These are phyloP conservation scores for Penicillium sumatraense DNA, from an alignment of 2,329 filamentous ascomycete genomes.

Conservation along the genomic window DNA sequence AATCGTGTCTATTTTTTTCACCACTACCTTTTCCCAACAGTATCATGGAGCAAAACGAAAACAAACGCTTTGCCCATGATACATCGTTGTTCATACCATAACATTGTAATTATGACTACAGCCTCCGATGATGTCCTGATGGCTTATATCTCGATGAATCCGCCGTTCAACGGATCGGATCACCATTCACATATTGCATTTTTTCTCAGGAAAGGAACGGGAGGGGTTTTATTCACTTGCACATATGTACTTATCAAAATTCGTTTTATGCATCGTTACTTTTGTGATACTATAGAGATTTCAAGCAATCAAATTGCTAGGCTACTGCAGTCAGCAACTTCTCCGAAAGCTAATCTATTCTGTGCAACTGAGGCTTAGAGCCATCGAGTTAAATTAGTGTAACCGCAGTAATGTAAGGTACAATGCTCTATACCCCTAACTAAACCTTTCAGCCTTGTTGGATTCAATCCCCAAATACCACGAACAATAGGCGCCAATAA, in stretches of 20 bases:
- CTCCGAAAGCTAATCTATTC: too few relatives aligned
- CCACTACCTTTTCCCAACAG: not conserved
- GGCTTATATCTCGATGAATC: not conserved
- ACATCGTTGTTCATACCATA: slow-evolving; percentile 15
- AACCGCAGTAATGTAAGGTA: too few relatives aligned
- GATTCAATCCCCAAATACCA: too few relatives aligned
- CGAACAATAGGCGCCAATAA: too few relatives aligned
- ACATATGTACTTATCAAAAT: slow-evolving; percentile 17
- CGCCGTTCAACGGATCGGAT: not conserved
- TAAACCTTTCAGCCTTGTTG: too few relatives aligned
- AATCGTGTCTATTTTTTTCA: not conserved
- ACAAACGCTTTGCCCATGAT: not conserved
- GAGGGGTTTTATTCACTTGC: slow-evolving; percentile 1
- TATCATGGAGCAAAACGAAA: not conserved
- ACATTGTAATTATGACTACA: slow-evolving; percentile 22
- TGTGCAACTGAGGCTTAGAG: too few relatives aligned
- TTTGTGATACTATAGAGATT: not conserved
- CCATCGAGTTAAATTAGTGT: too few relatives aligned
- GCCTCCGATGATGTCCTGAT: slow-evolving; percentile 5
- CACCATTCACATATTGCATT: slow-evolving; percentile 1
- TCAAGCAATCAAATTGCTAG: not conserved
- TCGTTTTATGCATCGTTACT: not conserved
- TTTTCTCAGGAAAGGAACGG: not conserved
- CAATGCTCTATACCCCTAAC: too few relatives aligned
- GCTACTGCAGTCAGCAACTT: too few relatives aligned